phyloP scores from a whole-genome alignment of 164 flowering plant genomes.

The Liriodendron chinense region DNA sequence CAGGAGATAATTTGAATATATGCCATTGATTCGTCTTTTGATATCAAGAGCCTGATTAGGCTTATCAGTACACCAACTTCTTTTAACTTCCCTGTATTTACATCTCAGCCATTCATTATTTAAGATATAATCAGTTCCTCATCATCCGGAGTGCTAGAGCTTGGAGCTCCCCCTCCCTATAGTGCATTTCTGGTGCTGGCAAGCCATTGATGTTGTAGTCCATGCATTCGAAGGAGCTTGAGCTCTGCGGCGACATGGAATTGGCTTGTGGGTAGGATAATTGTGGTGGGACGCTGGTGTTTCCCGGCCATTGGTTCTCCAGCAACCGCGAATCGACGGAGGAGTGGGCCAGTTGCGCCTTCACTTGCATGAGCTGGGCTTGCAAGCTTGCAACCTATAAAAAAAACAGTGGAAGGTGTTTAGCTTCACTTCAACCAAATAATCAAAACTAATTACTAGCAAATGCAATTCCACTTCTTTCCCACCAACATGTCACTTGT shows the following conservation, averaged over 20 bases:
- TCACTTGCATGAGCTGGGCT: constrained; percentile 22
- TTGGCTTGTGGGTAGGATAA: neutral
- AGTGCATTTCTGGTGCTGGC: neutral
- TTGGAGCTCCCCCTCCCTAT: constrained; percentile 16
- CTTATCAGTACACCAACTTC: constrained; percentile 6
- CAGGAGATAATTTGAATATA: no score
- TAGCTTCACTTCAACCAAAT: neutral
- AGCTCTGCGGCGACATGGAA: constrained; percentile 12
- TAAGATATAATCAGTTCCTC: constrained; percentile 6
- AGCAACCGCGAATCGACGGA: neutral
- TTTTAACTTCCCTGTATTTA: neutral
- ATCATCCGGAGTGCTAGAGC: constrained; percentile 17
- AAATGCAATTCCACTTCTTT: no score
- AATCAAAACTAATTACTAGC: no score
- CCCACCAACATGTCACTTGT: no score
- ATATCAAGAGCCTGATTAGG: neutral
- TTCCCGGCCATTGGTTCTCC: constrained; percentile 12
- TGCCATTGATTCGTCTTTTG: neutral
- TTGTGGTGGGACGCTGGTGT: neutral
- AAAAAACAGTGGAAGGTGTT: neutral
- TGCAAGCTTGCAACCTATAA: constrained; percentile 22
- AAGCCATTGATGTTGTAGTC: constrained; percentile 3
- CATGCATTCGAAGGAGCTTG: constrained; percentile 11
- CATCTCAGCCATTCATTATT: neutral
- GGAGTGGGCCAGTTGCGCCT: constrained; percentile 18